Conservation (phyloP, 768 basidiomycete genomes). For the Boletales sp. region DNA sequence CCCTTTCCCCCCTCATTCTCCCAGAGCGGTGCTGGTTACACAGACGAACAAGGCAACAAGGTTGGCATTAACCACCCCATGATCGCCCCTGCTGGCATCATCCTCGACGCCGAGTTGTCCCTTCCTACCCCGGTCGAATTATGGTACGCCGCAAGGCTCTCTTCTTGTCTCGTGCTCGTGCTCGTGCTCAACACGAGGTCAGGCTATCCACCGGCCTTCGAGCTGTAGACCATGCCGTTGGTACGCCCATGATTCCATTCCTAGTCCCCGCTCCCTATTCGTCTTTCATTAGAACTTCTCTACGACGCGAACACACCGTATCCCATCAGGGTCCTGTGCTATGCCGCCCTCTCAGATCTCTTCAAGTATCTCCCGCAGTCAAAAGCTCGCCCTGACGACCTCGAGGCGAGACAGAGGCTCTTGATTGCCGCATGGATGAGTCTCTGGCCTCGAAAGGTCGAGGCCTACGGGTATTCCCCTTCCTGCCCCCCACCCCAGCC, state of each 20-base stretch:
- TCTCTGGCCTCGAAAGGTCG: slow-evolving; percentile 60
- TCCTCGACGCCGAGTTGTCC: slow-evolving; percentile 75
- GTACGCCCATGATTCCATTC: slow-evolving; percentile 35
- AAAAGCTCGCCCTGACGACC: slow-evolving; percentile 52
- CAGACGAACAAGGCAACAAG: slow-evolving; percentile 67
- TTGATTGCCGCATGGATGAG: slow-evolving; percentile 82
- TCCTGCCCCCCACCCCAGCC: too few relatives aligned
- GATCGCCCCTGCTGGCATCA: slow-evolving; percentile 68
- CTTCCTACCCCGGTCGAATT: slow-evolving; percentile 69
- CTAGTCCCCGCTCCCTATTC: background rate
- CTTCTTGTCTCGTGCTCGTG: too few relatives aligned
- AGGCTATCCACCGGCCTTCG: slow-evolving; percentile 81
- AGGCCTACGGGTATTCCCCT: slow-evolving; percentile 58
- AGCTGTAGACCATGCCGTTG: slow-evolving; percentile 76
- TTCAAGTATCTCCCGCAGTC: slow-evolving; percentile 70
- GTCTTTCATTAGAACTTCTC: slow-evolving; percentile 43
- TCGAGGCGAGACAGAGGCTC: slow-evolving; percentile 63
- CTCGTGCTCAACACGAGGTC: slow-evolving; percentile 12
- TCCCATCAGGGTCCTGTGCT: slow-evolving; percentile 62
- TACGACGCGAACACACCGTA: slow-evolving; percentile 54
- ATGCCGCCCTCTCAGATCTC: slow-evolving; percentile 64
- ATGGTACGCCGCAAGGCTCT: slow-evolving; percentile 44
- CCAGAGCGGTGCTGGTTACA: slow-evolving; percentile 67
- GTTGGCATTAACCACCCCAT: slow-evolving; percentile 48
- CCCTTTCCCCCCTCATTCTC: slow-evolving; percentile 2